Evolutionary conservation across 75 land plant species (phyloP), one percentile per base, ranked within the genome.

Genomic region (Pinus tabuliformis): DNA sequence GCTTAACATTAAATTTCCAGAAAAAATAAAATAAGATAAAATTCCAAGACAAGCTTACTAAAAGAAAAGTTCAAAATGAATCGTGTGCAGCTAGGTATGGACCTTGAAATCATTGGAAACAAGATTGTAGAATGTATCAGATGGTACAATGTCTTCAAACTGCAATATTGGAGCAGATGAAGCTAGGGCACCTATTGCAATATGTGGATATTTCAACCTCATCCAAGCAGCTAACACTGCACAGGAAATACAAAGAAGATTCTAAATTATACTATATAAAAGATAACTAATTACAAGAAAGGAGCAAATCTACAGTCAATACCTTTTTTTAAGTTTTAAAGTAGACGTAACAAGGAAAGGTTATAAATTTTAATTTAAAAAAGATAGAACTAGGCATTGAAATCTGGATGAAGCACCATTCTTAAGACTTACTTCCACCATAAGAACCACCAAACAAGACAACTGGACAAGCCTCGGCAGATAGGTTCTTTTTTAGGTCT

Each of bases 141-240:
- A 72, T 18, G 99, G 91, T 52, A 91, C 92, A 60, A 94, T 85
- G 70, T 92, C 84, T 57, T 97, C 98, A 75, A 97, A 97, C 30
- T 94, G 98, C 74, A 97, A 84, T 75, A 97, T 89, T 0, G 99
- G 99, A 24, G 99, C 98, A 5, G 99, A 97, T 54, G 99, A 91
- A 56, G 99, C 86, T 61, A 97, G 85, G 9, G 98, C 99, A 11
- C 98, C 99, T 56, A 97, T 89, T 3, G 93, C 91, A 75, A 97
- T 89, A 77, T 97, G 99, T 20, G 99, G 99, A 75, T 97, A 97
- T 73, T 97, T 97, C 18, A 97, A 78, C 72, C 99, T 91, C 85
- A 97, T 87, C 99, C 99, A 97, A 56, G 99, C 91, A 59, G 99
- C 99, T 81, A 97, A 74, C 99, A 97, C 98, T 96, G 80, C 52